A percentile compares a stretch with the other conserved stretches of the same genome.
Conservation (phyloP, 768 basidiomycete genomes). For the Daedalea quercina region DNA sequence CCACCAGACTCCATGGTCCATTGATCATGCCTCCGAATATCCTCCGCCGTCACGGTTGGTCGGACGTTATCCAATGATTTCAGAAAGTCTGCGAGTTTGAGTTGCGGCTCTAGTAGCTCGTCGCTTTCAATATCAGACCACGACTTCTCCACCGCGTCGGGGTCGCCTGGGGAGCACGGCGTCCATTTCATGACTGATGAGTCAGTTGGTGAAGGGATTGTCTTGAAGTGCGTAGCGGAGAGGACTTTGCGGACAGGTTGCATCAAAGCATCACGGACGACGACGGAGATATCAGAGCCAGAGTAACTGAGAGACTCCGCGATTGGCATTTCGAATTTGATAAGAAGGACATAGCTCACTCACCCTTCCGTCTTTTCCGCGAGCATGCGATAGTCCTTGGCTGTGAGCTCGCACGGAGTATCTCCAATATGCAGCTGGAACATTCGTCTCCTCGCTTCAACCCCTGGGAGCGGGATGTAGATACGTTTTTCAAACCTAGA, state of each 20-base stretch:
- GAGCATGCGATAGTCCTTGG: constrained; percentile 72
- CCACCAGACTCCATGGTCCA: constrained; percentile 83
- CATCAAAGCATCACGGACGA: constrained; percentile 97
- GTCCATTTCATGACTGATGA: constrained; percentile 59
- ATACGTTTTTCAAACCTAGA: constrained; percentile 92
- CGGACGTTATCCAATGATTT: constrained; percentile 71
- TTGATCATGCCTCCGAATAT: constrained; percentile 77
- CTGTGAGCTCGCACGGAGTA: constrained; percentile 79
- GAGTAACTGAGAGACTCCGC: constrained; percentile 49
- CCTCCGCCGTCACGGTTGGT: constrained; percentile 84
- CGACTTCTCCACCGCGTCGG: constrained; percentile 75
- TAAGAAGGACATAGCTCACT: constrained; percentile 7
- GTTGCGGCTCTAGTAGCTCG: constrained; percentile 83
- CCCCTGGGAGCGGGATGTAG: constrained; percentile 94
- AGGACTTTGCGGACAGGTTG: constrained; percentile 97
- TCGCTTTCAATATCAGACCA: constrained; percentile 88
- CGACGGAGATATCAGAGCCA: constrained; percentile 90
- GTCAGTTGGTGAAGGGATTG: constrained; percentile 28
- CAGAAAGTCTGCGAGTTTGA: constrained; percentile 75
- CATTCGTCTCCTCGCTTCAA: constrained; percentile 89
- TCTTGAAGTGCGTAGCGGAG: constrained; percentile 92
- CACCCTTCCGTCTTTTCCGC: constrained; percentile 86
- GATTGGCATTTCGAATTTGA: background rate
- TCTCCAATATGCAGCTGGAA: constrained; percentile 94
- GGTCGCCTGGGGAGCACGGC: constrained; percentile 93